Evolutionary conservation across 2,329 filamentous ascomycete genomes (phyloP), one percentile per base, ranked within the genome.

Genomic region (Arthroderma sp.): DNA sequence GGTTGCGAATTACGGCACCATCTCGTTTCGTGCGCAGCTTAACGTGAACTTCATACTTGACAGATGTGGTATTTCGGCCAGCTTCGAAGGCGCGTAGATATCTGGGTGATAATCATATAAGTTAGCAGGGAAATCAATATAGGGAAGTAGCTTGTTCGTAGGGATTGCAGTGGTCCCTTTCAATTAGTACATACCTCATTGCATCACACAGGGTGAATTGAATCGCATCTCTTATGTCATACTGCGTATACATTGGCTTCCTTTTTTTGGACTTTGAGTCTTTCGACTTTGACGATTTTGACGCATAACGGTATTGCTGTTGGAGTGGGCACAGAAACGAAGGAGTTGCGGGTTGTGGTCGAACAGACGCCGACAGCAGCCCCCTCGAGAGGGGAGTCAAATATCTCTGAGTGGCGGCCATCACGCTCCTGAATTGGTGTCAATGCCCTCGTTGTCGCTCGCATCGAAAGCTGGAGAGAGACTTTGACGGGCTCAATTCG

Each of bases 61-160:
- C 78, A 9, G 78, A 77, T 2, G 80, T 78, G 2, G 88, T 86
- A 53, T 85, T 81, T 56, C 82, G 82, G 67, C 93, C 91, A 65
- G 96, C 91, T 80, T 98, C 93, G 67, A 86, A 84, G 52, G 93
- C 91, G 66, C 89, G 88, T 63, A 98, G 82, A 70, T 95, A 93
- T 69, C 90, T 95, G 63, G 23, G 57, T 54, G 61, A 61, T n/a
- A 60, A 56, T 11, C 11, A 55, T 13, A 33, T 23, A 61, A 54
- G 51, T 38, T 49, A 31, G 47, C 9, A 56, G n/a, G 28, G 25
- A 37, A 5, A 13, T n/a, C 33, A 54, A 33, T 31, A n/a, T n/a
- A 41, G 9, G 59, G 39, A 9, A 47, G 9, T 23, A 47, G 19
- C 9, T n/a, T 23, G 33, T 39, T 33, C 31, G 7, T 17, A 19